These are phyloP conservation scores for Styphnolobium japonicum DNA, from an alignment of 306 rosid species.

Conservation along the genomic window DNA sequence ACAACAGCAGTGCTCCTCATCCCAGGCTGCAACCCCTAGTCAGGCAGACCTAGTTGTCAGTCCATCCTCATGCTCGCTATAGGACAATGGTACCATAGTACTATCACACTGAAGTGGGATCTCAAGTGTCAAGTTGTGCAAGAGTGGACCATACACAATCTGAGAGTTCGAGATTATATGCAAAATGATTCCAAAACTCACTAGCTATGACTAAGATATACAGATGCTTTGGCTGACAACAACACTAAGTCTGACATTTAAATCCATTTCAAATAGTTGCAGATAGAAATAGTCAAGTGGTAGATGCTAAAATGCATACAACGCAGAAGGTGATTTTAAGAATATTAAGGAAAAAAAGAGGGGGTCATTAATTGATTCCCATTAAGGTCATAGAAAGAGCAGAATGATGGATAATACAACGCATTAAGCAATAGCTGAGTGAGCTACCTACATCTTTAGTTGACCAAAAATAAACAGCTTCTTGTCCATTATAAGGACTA, in stretches of 20 bases:
- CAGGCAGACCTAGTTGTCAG: constrained; percentile 45
- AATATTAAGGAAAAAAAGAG: neutral
- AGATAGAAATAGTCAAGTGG: neutral
- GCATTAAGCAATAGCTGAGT: neutral
- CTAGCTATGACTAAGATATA: constrained; percentile 12
- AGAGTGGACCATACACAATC: constrained; percentile 17
- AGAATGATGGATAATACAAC: neutral
- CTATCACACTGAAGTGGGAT: constrained; percentile 11
- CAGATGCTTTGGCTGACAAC: constrained; percentile 3
- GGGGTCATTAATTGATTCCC: neutral
- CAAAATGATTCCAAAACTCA: constrained; percentile 26
- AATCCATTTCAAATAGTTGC: constrained; percentile 3
- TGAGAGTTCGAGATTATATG: neutral
- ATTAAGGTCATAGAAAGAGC: too few species aligned
- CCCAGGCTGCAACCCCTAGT: constrained; percentile 38
- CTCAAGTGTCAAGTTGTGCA: neutral
- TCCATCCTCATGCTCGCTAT: constrained; percentile 27
- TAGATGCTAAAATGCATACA: neutral
- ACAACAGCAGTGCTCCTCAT: constrained; percentile 33
- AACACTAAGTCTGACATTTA: neutral
- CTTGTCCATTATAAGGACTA: constrained; percentile 13
- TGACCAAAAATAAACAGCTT: neutral
- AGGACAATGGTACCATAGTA: constrained; percentile 14
- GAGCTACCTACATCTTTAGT: too few species aligned
- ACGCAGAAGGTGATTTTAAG: neutral